Percentiles rank a stretch among this genome's conserved stretches.
These are phyloP conservation scores for Strobilomyces confusus DNA, from an alignment of 768 basidiomycete species.

Conservation along the genomic window DNA sequence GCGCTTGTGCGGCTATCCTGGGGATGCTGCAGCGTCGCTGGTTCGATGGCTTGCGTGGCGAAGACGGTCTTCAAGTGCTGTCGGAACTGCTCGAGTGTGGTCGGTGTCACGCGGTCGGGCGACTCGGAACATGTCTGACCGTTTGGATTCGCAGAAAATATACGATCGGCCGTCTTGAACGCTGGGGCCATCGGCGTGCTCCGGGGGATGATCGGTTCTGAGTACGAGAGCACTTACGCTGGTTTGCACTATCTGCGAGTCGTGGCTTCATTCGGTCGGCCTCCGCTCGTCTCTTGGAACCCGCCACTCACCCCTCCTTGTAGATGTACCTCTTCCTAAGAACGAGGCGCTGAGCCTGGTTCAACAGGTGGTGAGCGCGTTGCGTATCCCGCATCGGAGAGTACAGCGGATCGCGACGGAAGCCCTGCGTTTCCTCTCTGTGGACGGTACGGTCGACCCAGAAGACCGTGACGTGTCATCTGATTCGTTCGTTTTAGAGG, in stretches of 20 bases:
- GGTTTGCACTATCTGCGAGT: constrained; percentile 24
- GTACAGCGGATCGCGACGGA: constrained; percentile 18
- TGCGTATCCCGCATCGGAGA: constrained; percentile 13
- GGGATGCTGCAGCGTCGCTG: constrained; percentile 24
- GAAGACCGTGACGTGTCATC: not conserved
- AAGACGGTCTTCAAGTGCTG: constrained; percentile 24
- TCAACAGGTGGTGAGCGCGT: constrained; percentile 10
- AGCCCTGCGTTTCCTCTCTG: constrained; percentile 10
- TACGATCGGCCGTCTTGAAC: constrained; percentile 15
- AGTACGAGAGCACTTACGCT: constrained; percentile 9
- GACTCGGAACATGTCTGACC: not conserved
- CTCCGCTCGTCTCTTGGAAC: not conserved
- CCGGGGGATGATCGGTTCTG: constrained; percentile 13
- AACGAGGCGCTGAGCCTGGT: constrained; percentile 9
- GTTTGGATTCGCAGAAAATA: constrained; percentile 4
- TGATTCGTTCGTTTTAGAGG: constrained; percentile 8
- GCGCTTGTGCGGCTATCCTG: constrained; percentile 8
- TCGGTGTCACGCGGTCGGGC: constrained; percentile 1
- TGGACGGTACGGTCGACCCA: constrained; percentile 4
- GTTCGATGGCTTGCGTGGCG: constrained; percentile 27
- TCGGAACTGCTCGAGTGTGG: constrained; percentile 18
- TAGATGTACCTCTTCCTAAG: constrained; percentile 8
- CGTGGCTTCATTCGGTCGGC: constrained; percentile 19
- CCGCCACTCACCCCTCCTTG: not conserved
- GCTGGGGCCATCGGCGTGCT: constrained; percentile 12